Percentiles rank a stretch among this genome's conserved stretches.
Evolutionary conservation across 352 stramenopile genomes (phyloP).

Genomic region (Pythium periplocum): DNA sequence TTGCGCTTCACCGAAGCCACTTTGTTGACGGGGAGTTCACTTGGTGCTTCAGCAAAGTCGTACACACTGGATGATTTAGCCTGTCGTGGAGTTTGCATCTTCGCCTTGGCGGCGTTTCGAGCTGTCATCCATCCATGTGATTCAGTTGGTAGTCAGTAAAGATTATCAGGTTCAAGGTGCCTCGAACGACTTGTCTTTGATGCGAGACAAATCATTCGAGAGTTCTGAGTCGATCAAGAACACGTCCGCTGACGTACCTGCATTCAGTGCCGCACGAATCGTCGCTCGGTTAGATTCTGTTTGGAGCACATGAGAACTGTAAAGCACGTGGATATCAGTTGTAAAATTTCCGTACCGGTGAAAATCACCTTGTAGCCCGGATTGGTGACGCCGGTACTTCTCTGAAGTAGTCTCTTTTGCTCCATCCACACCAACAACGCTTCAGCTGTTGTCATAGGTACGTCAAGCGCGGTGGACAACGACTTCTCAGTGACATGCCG

Average conservation of each 20-base stretch:
- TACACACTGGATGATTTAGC: too few relatives aligned
- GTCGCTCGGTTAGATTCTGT: constrained; percentile 16
- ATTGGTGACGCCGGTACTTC: constrained; percentile 3
- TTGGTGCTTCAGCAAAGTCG: too few relatives aligned
- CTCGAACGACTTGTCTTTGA: too few relatives aligned
- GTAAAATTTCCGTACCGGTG: constrained; percentile 14
- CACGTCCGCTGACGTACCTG: constrained; percentile 4
- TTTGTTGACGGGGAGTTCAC: too few relatives aligned
- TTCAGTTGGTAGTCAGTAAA: too few relatives aligned
- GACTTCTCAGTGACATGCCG: constrained; percentile 16
- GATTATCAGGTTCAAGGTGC: too few relatives aligned
- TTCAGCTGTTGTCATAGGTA: constrained; percentile 10
- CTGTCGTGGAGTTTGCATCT: too few relatives aligned
- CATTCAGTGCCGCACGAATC: constrained; percentile 21
- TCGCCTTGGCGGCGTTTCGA: too few relatives aligned
- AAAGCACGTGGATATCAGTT: not conserved
- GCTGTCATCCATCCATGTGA: too few relatives aligned
- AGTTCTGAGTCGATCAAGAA: not conserved
- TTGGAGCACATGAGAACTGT: not conserved
- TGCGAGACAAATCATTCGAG: too few relatives aligned
- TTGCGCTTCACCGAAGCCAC: too few relatives aligned
- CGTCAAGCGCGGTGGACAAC: constrained; percentile 14
- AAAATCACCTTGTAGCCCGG: constrained; percentile 22
- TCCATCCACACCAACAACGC: constrained; percentile 29
- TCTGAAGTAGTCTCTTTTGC: constrained; percentile 26